Conservation (phyloP, 2,329 filamentous ascomycete species). For the Knufia petricola region DNA sequence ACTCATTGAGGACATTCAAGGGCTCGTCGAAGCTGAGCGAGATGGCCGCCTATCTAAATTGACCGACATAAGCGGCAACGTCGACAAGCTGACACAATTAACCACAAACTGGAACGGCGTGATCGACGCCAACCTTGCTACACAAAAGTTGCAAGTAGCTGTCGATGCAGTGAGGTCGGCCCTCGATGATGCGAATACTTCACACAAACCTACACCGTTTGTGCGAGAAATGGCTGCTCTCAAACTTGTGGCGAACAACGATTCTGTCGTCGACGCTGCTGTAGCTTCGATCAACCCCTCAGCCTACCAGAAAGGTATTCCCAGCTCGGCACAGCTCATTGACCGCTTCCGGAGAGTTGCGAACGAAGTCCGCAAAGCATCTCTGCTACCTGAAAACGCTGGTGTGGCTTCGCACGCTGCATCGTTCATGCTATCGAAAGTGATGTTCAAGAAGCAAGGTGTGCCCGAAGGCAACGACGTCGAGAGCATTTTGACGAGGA, state of each 20-base stretch:
- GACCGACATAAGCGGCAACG: conserved; percentile 64
- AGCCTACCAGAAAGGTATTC: conserved; percentile 86
- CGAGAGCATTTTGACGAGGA: conserved; percentile 82
- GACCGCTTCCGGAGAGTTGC: conserved; percentile 94
- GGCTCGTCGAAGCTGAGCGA: conserved; percentile 80
- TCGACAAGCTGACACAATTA: conserved; percentile 76
- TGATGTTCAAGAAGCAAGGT: conserved; percentile 91
- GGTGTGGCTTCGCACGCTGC: conserved; percentile 91
- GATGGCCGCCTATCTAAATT: conserved; percentile 79
- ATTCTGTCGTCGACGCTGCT: conserved; percentile 80
- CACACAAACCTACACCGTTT: conserved; percentile 60
- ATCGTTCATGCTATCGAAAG: conserved; percentile 78
- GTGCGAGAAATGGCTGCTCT: conserved; percentile 86
- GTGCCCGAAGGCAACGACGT: conserved; percentile 78
- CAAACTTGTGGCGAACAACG: conserved; percentile 78
- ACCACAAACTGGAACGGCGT: conserved; percentile 85
- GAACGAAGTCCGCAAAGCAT: conserved; percentile 85
- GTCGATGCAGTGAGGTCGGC: conserved; percentile 84
- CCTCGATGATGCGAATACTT: conserved; percentile 55
- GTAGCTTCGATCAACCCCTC: conserved; percentile 92
- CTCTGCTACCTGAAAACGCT: conserved; percentile 81
- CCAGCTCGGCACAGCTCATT: conserved; percentile 73
- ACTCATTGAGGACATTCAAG: conserved; percentile 68
- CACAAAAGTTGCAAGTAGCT: conserved; percentile 91
- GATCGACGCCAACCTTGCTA: conserved; percentile 80